These are phyloP conservation scores for Daphne laureola DNA, from an alignment of 441 rosid species.

Conservation along the genomic window DNA sequence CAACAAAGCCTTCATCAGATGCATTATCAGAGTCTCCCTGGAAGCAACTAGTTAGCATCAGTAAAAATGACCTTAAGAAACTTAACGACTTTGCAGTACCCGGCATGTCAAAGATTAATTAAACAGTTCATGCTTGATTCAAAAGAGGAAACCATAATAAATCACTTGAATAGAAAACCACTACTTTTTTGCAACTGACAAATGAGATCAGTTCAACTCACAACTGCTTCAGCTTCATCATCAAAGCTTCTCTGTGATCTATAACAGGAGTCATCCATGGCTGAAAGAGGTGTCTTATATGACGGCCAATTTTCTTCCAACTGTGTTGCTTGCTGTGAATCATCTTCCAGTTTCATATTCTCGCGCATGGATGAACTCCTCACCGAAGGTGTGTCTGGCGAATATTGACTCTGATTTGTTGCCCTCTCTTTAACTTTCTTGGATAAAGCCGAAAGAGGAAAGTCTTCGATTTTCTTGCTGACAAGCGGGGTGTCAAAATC, in stretches of 20 bases:
- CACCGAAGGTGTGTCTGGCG: constrained; percentile 47
- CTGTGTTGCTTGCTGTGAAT: constrained; percentile 31
- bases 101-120: background rate
- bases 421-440: constrained; percentile 45
- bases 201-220: constrained; percentile 20
- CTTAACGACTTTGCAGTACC: background rate
- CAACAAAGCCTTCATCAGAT: constrained; percentile 56
- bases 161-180: too few species aligned
- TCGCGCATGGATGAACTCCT: constrained; percentile 36
- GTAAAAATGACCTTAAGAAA: constrained; percentile 6
- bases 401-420: constrained; percentile 32
- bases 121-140: too few species aligned
- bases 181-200: too few species aligned
- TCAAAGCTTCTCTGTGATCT: constrained; percentile 51
- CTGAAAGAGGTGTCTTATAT: constrained; percentile 44
- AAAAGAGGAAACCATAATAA: too few species aligned
- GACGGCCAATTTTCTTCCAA: constrained; percentile 59
- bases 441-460: constrained; percentile 26
- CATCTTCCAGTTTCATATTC: constrained; percentile 40
- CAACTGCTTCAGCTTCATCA: constrained; percentile 30
- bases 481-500: constrained; percentile 44
- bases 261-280: constrained; percentile 47
- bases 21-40: constrained; percentile 74
- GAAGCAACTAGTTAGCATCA: constrained; percentile 15
- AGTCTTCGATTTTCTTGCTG: constrained; percentile 32